Conservation (phyloP, 768 basidiomycete genomes). For the Cantharellus anzutake region DNA sequence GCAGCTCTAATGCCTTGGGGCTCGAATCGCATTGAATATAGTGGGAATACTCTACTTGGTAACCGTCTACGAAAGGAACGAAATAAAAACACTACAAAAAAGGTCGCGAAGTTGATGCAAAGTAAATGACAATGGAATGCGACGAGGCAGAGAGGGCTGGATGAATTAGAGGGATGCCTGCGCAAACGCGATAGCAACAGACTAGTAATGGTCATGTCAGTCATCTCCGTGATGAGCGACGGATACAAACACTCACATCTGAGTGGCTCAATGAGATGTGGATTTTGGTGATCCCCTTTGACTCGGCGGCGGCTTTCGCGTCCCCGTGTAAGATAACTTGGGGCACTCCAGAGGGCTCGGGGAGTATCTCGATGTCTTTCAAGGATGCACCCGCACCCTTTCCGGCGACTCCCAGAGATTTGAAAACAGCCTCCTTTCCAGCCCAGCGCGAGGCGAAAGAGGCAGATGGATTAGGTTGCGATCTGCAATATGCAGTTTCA, state of each 20-base stretch:
- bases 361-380: constrained; percentile 93
- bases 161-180: constrained; percentile 30
- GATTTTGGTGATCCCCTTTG: constrained; percentile 53
- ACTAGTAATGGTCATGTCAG: constrained; percentile 22
- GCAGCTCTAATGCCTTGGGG: too few species aligned
- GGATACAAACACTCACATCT: constrained; percentile 32
- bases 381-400: constrained; percentile 89
- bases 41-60: too few species aligned
- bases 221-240: too few species aligned
- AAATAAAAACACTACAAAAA: too few species aligned
- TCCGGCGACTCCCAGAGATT: constrained; percentile 74
- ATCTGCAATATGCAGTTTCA: constrained; percentile 69
- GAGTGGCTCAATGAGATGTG: constrained; percentile 85
- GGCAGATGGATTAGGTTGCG: constrained; percentile 71
- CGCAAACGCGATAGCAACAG: constrained; percentile 73
- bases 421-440: constrained; percentile 95
- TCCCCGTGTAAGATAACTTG: constrained; percentile 61
- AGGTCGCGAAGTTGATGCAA: too few species aligned
- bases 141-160: too few species aligned
- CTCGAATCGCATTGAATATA: too few species aligned
- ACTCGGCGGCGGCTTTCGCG: constrained; percentile 50
- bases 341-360: constrained; percentile 58
- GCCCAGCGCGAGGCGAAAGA: constrained; percentile 96
- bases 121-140: too few species aligned
- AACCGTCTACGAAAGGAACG: too few species aligned